Base-by-base conservation (phyloP, 306 rosid species). In the Quercus robur region DNA sequence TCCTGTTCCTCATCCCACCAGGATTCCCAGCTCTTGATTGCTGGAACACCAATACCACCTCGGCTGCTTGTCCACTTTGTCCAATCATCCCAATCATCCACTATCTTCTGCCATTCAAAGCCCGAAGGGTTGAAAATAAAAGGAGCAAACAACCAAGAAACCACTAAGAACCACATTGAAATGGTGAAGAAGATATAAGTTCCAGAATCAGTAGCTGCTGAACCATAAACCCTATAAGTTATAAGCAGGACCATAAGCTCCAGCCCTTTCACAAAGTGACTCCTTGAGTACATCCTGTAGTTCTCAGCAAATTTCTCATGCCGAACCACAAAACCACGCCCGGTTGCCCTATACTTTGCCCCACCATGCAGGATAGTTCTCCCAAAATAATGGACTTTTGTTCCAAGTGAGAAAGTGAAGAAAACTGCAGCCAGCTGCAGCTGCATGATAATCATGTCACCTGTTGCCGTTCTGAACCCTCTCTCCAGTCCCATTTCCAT, bases 1-100 rank as follows among this genome's bases (percentile, higher is more conserved):
- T 95, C 99, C 66, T 95, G 99, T 87, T 95, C 99, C 81, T 95
- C 99, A 20, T 89, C 91, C 99, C 99, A 95, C 99, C 99, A 95
- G 3, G 99, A 95, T 62, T 95, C 99, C 99, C 99, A 95, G 83
- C 98, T 93, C 88, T 93, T 95, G 82, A 71, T 89, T 78, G 97
- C 86, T 33, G 98, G 93, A 79, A 95, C 98, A 84, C 99, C 99
- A 71, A 95, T 88, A 72, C 98, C 99, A 23, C 98, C 99, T 44
- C 86, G 92, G 81, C 81, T 91, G 75, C 74, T 90, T 58, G 91
- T 95, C 99, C 99, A 95, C 86, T 95, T 95, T 18, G 86, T 56
- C 99, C 98, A 93, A 86, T 95, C 99, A 80, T 93, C 98, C 92
- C 91, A 91, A 85, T 95, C 99, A n/a, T 95, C 99, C 68, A 95